These are phyloP conservation scores for Penicillium italicum DNA, from an alignment of 2,329 filamentous ascomycete genomes.

Conservation along the genomic window DNA sequence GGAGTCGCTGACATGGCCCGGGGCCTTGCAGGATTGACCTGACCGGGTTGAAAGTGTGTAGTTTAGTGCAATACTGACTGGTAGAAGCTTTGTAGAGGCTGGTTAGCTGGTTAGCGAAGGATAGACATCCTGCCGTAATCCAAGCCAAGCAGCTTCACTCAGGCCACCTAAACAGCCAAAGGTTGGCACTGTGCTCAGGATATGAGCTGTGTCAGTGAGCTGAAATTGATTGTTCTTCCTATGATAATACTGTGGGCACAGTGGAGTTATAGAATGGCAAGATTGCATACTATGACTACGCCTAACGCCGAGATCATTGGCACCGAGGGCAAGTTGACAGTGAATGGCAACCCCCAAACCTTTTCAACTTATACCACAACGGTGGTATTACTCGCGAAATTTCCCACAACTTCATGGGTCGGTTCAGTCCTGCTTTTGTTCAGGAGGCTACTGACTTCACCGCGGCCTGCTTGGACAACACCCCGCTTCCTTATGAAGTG, in stretches of 20 bases:
- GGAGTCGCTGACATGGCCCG: conserved; percentile 24
- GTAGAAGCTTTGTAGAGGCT: conserved; percentile 34
- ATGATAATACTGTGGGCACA: conserved; percentile 60
- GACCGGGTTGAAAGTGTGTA: conserved; percentile 29
- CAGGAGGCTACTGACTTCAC: conserved; percentile 63
- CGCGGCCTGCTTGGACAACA: conserved; percentile 55
- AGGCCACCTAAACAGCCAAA: conserved; percentile 40
- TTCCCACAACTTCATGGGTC: conserved; percentile 59
- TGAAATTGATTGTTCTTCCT: conserved; percentile 38
- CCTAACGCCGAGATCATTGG: conserved; percentile 67
- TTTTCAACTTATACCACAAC: conserved; percentile 55
- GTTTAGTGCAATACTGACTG: conserved; percentile 26
- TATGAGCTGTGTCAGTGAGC: conserved; percentile 34
- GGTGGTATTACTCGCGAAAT: conserved; percentile 57
- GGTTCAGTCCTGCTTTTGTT: conserved; percentile 62
- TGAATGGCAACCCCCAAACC: conserved; percentile 59
- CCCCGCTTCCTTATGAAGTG: conserved; percentile 54
- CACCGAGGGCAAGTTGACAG: conserved; percentile 59
- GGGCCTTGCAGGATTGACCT: conserved; percentile 18
- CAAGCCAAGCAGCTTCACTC: conserved; percentile 40
- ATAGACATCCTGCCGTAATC: conserved; percentile 41
- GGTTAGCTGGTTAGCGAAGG: conserved; percentile 34
- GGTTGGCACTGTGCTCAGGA: conserved; percentile 37
- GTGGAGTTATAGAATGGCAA: conserved; percentile 62
- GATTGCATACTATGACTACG: conserved; percentile 63